Base-by-base conservation (phyloP, 2,329 filamentous ascomycete genomes). In the Phyllosticta citribraziliensis region DNA sequence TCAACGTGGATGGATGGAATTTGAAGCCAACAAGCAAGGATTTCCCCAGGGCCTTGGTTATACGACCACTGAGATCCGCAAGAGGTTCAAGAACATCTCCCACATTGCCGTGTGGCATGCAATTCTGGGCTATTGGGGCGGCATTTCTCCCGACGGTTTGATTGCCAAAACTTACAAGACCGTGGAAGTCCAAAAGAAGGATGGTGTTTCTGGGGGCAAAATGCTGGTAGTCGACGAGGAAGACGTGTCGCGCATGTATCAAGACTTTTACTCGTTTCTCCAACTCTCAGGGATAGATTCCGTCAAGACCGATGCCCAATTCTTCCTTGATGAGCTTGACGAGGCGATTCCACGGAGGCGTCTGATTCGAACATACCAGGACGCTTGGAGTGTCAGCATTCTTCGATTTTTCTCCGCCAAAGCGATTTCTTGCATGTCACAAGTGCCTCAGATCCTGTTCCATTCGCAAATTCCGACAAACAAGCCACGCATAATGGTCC, bases 261-360 rank as follows among this genome's bases (percentile, higher is more conserved):
- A 91, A 62, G 93, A 97, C 71, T 97, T 97, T 72, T 99, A 97
- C 72, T 74, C 76, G 1, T 97, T 96, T 69, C 82, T 99, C 1
- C 80, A 80, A 0, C 80, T 81, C 2, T 82, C 83, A 40, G 92
- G 91, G 0, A 79, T 99, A 33, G 89, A 96, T 70, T 87, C 86
- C 0, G 92, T 96, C 66, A 99, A 99, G 73, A 92, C 92, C 0
- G 94, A 99, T 71, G 91, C 85, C 0, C 93, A 99, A 69, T 96
- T 92, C 75, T 89, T 91, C 76, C 77, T 96, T 19, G 93, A 97
- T 70, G 83, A 87, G 2, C 82, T 92, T 67, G 76, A 81, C 24
- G 82, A 85, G 54, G 84, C 93, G 6, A 77, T 82, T 17, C 83
- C 85, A 68, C 85, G 93, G n/a, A 82, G 84, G 35, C 79, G 83